Conservation (phyloP, 768 basidiomycete genomes). For the Boletus tomentosulus region DNA sequence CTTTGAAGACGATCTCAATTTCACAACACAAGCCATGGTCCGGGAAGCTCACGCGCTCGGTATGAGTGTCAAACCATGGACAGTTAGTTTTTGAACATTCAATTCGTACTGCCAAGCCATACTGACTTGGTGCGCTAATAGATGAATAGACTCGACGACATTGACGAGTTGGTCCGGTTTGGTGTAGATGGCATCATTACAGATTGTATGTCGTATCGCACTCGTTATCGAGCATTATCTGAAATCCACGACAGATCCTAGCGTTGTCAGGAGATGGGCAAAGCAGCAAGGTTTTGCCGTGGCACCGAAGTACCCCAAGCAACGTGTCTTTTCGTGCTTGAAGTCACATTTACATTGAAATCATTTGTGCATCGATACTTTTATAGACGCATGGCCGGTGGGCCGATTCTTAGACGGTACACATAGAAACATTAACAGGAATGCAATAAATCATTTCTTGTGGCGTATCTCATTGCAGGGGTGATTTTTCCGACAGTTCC, state of each 20-base stretch:
- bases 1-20: constrained; percentile 43
- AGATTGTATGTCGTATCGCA: constrained; percentile 43
- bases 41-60: constrained; percentile 59
- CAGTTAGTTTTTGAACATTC: constrained; percentile 39
- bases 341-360: constrained; percentile 35
- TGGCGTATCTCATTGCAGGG: background rate
- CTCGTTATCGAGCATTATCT: background rate
- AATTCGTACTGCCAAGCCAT: background rate
- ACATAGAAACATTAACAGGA: background rate
- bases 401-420: background rate
- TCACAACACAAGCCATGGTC: constrained; percentile 69
- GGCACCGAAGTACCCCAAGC: constrained; percentile 55
- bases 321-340: constrained; percentile 59
- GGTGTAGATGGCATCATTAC: constrained; percentile 77
- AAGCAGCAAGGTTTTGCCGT: constrained; percentile 50
- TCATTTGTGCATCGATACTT: background rate
- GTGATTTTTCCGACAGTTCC: background rate
- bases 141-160: constrained; percentile 59
- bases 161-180: constrained; percentile 55
- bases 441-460: background rate
- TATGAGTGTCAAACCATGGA: constrained; percentile 69
- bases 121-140: constrained; percentile 22
- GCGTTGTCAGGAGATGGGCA: constrained; percentile 51
- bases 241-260: constrained; percentile 40
- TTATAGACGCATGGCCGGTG: background rate